phyloP scores from a whole-genome alignment of 306 rosid species.

The Dryas octopetala region DNA sequence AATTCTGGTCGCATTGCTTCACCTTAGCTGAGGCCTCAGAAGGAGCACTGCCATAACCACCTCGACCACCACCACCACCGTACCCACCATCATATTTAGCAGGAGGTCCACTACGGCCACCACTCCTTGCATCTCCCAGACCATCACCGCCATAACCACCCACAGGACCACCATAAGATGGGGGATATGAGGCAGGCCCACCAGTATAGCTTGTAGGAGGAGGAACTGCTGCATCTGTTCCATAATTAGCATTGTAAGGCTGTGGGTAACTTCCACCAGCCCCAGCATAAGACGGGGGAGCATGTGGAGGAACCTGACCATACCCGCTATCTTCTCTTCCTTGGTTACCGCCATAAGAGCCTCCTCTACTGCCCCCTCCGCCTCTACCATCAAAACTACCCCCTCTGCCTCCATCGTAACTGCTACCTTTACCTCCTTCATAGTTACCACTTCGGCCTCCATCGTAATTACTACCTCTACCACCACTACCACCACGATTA shows the following conservation, averaged over 20 bases:
- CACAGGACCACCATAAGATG: conserved; percentile 68
- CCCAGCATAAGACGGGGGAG: conserved; percentile 57
- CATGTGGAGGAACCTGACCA: conserved; percentile 69
- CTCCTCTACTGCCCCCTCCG: conserved; percentile 72
- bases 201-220: conserved; percentile 88
- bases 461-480: conserved; percentile 49
- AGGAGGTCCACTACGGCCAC: conserved; percentile 59
- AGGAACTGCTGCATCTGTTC: conserved; percentile 81
- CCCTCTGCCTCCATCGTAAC: conserved; percentile 40
- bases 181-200: conserved; percentile 79
- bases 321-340: conserved; percentile 81
- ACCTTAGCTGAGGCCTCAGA: conserved; percentile 65
- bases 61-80: conserved; percentile 57
- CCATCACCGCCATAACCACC: conserved; percentile 69
- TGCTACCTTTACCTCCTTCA: conserved; percentile 30
- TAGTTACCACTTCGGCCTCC: conserved; percentile 37
- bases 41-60: conserved; percentile 69
- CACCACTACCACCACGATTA: conserved; percentile 54
- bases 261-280: conserved; percentile 66
- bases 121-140: conserved; percentile 51
- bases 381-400: conserved; percentile 49
- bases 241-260: conserved; percentile 54
- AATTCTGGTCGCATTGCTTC: conserved; percentile 91
- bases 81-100: conserved; percentile 54
- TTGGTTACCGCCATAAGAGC: conserved; percentile 47